A percentile compares a stretch with the other conserved stretches of the same genome.
These are phyloP conservation scores for Panicum virgatum DNA, from an alignment of 202 grass and related monocot species.

Conservation along the genomic window DNA sequence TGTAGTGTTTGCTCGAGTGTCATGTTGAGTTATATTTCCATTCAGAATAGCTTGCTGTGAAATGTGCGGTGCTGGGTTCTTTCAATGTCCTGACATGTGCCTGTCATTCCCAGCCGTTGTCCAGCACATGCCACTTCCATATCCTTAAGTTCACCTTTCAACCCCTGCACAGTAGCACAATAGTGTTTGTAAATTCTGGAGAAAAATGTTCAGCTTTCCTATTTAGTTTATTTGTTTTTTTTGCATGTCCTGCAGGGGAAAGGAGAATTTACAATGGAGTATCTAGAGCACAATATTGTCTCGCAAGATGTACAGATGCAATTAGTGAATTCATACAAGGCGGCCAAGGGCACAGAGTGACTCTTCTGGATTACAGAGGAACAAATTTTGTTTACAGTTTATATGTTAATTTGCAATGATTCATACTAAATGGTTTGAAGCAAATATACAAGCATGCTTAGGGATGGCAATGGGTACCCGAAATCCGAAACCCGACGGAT, in stretches of 20 bases:
- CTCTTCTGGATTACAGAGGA: background rate
- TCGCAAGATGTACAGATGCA: conserved; percentile 89
- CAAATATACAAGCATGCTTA: background rate
- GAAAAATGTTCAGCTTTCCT: background rate
- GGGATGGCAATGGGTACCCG: no score
- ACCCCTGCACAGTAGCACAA: background rate
- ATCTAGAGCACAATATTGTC: conserved; percentile 81
- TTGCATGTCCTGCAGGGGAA: conserved; percentile 63
- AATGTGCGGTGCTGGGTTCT: background rate
- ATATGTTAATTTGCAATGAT: background rate
- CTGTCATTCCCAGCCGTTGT: background rate
- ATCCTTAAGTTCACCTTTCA: background rate
- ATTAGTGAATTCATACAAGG: conserved; percentile 76
- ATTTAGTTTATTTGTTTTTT: conserved; percentile 14
- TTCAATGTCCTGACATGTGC: background rate
- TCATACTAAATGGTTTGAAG: conserved; percentile 23
- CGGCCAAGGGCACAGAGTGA: conserved; percentile 64
- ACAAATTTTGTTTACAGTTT: conserved; percentile 16
- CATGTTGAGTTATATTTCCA: background rate
- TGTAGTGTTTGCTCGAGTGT: no score
- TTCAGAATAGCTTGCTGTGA: background rate
- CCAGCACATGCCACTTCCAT: background rate
- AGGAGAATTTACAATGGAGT: conserved; percentile 99
- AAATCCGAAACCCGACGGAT: no score
- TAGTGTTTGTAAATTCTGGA: background rate